Conservation (phyloP, 148 eudicot genomes). For the Rhododendron molle region DNA sequence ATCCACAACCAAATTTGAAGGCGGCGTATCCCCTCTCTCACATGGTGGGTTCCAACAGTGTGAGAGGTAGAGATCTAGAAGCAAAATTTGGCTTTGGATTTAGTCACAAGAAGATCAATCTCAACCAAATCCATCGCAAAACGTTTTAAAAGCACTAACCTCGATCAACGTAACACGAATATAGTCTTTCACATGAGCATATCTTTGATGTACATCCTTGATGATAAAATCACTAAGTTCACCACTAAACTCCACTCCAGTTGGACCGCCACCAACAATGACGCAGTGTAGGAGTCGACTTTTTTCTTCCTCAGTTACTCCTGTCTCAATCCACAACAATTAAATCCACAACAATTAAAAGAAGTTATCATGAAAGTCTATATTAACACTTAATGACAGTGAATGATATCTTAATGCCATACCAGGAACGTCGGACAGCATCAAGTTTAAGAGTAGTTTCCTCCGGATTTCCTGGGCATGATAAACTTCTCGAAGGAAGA, state of each 20-base stretch:
- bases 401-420: constrained; percentile 8
- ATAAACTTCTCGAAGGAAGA: constrained; percentile 91
- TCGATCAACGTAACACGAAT: constrained; percentile 87
- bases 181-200: constrained; percentile 83
- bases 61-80: neutral
- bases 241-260: constrained; percentile 97
- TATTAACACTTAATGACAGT: neutral
- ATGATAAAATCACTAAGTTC: constrained; percentile 94
- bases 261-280: constrained; percentile 98
- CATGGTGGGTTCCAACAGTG: no score
- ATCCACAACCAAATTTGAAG: neutral
- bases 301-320: constrained; percentile 80
- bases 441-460: constrained; percentile 74
- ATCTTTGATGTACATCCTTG: constrained; percentile 83
- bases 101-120: neutral
- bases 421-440: constrained; percentile 98
- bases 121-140: neutral
- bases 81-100: neutral
- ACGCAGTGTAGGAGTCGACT: constrained; percentile 81
- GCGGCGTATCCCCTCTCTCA: neutral
- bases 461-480: constrained; percentile 97
- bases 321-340: constrained; percentile 29
- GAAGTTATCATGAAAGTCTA: constrained; percentile 3
- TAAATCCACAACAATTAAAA: constrained; percentile 3
- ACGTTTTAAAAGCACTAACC: constrained; percentile 30